Evolutionary conservation across 495 filamentous ascomycete genomes (phyloP).

Genomic region (Aspergillus bridgeri): DNA sequence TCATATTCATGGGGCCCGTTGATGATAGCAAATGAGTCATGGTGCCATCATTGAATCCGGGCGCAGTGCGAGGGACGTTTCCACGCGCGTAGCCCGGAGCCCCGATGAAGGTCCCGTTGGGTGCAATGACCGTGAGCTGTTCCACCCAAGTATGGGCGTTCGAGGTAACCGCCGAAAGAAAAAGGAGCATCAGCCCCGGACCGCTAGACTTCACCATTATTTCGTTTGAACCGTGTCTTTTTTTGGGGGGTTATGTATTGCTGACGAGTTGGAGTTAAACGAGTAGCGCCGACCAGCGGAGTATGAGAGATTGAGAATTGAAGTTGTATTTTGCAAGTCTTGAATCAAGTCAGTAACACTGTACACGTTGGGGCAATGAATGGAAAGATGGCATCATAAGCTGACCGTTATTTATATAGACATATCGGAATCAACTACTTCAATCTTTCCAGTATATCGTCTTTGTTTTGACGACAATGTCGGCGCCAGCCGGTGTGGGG

Average conservation of each 20-base stretch:
- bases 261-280: background rate
- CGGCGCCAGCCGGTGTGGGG: background rate
- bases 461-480: background rate
- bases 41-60: slow-evolving; percentile 46
- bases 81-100: slow-evolving; percentile 63
- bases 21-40: slow-evolving; percentile 56
- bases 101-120: slow-evolving; percentile 72
- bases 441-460: background rate
- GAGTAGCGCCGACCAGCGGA: slow-evolving; percentile 18
- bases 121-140: slow-evolving; percentile 60
- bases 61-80: slow-evolving; percentile 48
- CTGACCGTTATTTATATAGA: background rate
- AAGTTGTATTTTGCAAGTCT: background rate
- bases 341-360: background rate
- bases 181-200: slow-evolving; percentile 13
- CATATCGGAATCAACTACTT: background rate
- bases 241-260: too few species aligned
- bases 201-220: slow-evolving; percentile 10
- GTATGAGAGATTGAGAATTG: background rate
- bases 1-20: slow-evolving; percentile 25
- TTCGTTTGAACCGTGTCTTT: slow-evolving; percentile 3
- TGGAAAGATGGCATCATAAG: background rate
- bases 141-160: slow-evolving; percentile 79
- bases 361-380: background rate
- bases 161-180: slow-evolving; percentile 28